Base-by-base conservation (phyloP, 2,329 filamentous ascomycete species). In the Pseudogymnoascus sp. region DNA sequence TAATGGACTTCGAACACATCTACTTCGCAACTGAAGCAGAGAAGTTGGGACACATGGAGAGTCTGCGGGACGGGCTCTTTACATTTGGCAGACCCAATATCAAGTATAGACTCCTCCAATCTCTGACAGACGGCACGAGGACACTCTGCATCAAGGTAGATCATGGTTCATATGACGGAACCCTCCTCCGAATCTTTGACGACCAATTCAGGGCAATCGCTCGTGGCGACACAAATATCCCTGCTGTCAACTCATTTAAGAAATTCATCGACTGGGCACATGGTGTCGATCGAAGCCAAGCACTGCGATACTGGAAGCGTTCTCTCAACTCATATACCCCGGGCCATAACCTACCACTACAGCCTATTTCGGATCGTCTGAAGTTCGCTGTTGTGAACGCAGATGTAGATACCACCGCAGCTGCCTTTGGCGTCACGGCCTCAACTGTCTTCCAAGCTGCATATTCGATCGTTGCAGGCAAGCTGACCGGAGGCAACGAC, bases 361-460 rank as follows among this genome's bases (percentile, higher is more conserved):
- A 50, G 31, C 60, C 60, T 28, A 57, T 31, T 21, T 47, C 60
- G 10, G 40, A 28, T 11, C 15, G 47, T 17, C 2, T 59, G 17
- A 36, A 62, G n/a, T 38, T 66, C 11, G 62, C 59, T 28, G 59
- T 64, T 10, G 38, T 65, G 8, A 62, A 68, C 60, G 61, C 64
- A 4, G 65, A 67, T 6, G 62, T 73, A 13, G 69, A 71, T 53
- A 53, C 61, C 8, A 65, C 68, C 17, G 69, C 73, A 11, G 63
- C 59, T 2, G 26, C 42, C 13, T 62, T 63, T 15, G 73, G 72
- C 31, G 70, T 74, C 10, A 76, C 74, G 4, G 65, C 70, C 8
- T 65, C 73, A 13, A 74, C 74, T 17, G 65, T 77, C 59, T 77
- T 77, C 65, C 75, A 76, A 65, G 70, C 72, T 2, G 71, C 73